Evolutionary conservation across 2,329 filamentous ascomycete genomes (phyloP).

Genomic region (Myotisia sp.): DNA sequence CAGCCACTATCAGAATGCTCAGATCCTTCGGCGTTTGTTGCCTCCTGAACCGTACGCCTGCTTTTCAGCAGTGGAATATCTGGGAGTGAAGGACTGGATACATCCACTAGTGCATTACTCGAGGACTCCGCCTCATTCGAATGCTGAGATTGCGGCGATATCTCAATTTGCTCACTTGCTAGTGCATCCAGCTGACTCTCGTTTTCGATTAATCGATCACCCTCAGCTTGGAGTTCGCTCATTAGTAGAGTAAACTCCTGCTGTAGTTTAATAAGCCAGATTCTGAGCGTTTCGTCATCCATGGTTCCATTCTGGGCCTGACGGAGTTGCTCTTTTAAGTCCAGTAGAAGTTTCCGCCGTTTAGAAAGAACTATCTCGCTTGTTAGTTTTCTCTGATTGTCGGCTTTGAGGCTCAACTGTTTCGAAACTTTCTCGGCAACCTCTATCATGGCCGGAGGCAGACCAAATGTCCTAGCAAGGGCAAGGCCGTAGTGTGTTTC

Average conservation of each 20-base stretch:
- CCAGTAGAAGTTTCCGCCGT: constrained; percentile 59
- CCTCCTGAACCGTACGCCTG: no score
- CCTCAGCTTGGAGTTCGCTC: constrained; percentile 40
- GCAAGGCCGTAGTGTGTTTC: constrained; percentile 72
- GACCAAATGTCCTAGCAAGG: constrained; percentile 58
- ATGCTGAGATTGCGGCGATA: no score
- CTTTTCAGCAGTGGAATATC: no score
- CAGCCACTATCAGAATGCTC: no score
- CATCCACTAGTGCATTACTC: no score
- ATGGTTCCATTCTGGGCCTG: constrained; percentile 54
- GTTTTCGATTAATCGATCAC: no score
- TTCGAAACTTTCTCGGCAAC: constrained; percentile 53
- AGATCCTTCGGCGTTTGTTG: no score
- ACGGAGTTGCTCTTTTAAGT: constrained; percentile 55
- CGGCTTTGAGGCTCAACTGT: constrained; percentile 44
- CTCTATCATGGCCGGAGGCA: constrained; percentile 54
- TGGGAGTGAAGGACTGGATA: background rate
- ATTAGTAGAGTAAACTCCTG: constrained; percentile 61
- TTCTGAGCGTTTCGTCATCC: constrained; percentile 46
- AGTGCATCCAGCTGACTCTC: no score
- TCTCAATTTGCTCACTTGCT: no score
- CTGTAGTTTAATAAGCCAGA: constrained; percentile 54
- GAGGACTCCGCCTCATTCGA: no score
- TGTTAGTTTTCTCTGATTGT: constrained; percentile 45
- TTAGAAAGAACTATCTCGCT: constrained; percentile 44